Evolutionary conservation across 345 rosid genomes (phyloP), one percentile per base, ranked within the genome.

Genomic region (Noccaea caerulescens): DNA sequence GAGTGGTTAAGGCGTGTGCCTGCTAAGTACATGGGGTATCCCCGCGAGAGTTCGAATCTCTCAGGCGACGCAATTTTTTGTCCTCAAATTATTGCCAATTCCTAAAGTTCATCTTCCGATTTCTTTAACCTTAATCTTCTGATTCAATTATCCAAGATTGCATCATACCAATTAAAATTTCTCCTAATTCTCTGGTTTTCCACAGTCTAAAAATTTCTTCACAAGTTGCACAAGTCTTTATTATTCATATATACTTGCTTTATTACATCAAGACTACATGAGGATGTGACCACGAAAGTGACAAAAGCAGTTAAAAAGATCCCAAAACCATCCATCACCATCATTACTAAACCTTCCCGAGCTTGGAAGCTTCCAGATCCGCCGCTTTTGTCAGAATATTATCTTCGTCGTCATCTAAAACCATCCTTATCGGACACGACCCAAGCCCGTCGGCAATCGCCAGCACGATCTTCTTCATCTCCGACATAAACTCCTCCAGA

Each of bases 11-110:
- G 86, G 86, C 86, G 81, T 79, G 81, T 82, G 85, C 88, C 85
- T 82, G 86, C 86, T 78, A 80, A 80, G 90, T 82, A 81, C 84
- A 77, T 84, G 85, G 88, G 88, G 66, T 84, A 43, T 63, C 66
- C 86, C 88, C 85, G 88, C 90, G 86, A 82, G 88, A 82, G 86
- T 82, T 86, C 86, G 86, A 84, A 84, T 84, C 90, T 86, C 84
- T 84, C 85, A 84, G 88, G 86, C 88, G 88, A 77, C 85, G 88
- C 13, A 2, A 0, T 4, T 2, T 11, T 12, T n/a, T 69, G 8
- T 10, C 3, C 2, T 0, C 25, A 1, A 8, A 13, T 33, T 13
- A 8, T 33, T 7, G 36, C 30, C 25, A 1, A 6, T 63, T 9
- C 62, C 1, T 18, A 37, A 16, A 16, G 1, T 16, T 16, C 18